phyloP scores from a whole-genome alignment of 192 early-diverging fungal genomes.

The Podila horticola region DNA sequence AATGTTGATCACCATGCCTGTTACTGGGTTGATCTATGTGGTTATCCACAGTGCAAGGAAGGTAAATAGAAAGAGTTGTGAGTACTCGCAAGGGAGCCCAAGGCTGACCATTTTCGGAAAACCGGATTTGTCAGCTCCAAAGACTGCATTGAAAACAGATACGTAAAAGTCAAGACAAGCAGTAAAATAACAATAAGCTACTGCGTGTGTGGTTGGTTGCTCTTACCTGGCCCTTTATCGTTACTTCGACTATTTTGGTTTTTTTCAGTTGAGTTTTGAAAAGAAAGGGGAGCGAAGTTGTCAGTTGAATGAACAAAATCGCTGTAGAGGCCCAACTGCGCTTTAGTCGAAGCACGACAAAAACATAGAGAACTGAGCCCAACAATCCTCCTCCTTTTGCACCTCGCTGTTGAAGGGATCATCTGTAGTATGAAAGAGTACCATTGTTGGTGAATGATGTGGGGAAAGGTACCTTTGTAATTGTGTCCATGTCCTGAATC shows the following conservation, averaged over 20 bases:
- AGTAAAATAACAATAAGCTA: no score
- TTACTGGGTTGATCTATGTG: conserved; percentile 70
- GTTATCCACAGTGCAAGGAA: not conserved
- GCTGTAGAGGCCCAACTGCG: no score
- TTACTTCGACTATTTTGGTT: conserved; percentile 70
- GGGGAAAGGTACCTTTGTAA: conserved; percentile 68
- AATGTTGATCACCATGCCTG: conserved; percentile 92
- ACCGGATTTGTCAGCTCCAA: conserved; percentile 18
- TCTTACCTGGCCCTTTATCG: conserved; percentile 73
- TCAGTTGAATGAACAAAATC: no score
- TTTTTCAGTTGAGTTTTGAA: no score
- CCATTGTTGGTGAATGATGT: not conserved
- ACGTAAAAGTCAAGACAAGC: no score
- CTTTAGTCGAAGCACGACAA: not conserved
- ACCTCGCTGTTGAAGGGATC: no score
- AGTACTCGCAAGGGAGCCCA: not conserved
- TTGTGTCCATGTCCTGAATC: conserved; percentile 91
- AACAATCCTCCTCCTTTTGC: no score
- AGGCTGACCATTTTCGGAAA: not conserved
- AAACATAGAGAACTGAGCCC: not conserved
- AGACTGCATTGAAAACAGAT: not conserved
- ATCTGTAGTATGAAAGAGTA: not conserved
- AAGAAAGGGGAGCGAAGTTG: no score
- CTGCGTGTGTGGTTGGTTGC: no score
- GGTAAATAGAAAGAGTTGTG: not conserved